Conservation (phyloP, 352 stramenopile species). For the Phytophthora idaei region DNA sequence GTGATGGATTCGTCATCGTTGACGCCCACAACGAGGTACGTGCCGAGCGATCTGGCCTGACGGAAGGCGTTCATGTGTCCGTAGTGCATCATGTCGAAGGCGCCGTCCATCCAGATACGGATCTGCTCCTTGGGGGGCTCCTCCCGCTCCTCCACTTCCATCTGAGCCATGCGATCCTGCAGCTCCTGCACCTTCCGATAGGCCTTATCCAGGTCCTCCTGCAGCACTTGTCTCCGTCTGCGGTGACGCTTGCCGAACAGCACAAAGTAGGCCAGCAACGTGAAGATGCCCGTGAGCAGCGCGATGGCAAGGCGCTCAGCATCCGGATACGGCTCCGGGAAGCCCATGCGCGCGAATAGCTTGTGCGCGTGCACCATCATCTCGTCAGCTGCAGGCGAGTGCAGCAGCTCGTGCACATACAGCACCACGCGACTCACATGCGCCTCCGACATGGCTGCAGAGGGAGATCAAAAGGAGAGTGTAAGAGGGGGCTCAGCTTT, state of each 20-base stretch:
- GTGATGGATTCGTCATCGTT: conserved; percentile 98
- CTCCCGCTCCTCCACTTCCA: conserved; percentile 76
- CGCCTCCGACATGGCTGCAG: conserved; percentile 55
- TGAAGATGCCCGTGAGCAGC: conserved; percentile 79
- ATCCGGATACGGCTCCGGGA: conserved; percentile 87
- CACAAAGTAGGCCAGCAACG: conserved; percentile 87
- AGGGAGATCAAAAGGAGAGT: conserved; percentile 28
- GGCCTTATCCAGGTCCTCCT: conserved; percentile 77
- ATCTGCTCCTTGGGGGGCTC: conserved; percentile 87
- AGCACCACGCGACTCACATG: conserved; percentile 62
- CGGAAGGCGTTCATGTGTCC: conserved; percentile 99
- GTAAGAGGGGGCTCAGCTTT: background rate
- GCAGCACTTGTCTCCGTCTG: conserved; percentile 63
- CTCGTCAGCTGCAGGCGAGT: conserved; percentile 72
- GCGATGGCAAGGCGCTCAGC: conserved; percentile 86
- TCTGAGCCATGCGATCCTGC: conserved; percentile 83
- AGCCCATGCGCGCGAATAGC: conserved; percentile 67
- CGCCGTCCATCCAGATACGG: conserved; percentile 99
- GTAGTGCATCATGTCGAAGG: conserved; percentile 99
- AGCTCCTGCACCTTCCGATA: conserved; percentile 85
- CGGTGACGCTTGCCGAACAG: conserved; percentile 89
- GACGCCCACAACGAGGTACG: conserved; percentile 98
- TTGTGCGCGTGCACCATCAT: conserved; percentile 75
- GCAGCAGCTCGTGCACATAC: conserved; percentile 81
- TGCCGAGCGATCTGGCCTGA: conserved; percentile 94